Evolutionary conservation across 1,139 yeast species (phyloP), one percentile per base, ranked within the genome.

Genomic region (Kodamaea plutei): DNA sequence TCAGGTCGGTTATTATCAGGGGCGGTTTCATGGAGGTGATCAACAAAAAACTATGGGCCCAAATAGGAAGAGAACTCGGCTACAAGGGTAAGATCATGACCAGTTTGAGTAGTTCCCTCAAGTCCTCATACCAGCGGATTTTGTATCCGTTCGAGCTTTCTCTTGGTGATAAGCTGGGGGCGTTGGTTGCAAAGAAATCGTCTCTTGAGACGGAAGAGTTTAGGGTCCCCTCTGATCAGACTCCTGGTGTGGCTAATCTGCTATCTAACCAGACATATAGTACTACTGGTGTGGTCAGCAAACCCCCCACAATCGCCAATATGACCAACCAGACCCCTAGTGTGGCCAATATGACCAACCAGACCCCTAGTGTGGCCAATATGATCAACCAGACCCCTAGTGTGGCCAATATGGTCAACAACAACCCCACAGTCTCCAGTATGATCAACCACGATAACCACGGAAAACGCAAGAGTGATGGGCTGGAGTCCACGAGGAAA

Each of bases 31-130:
- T 64, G 14, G 60, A 57, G 16, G 83, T 79, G n/a, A 69, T 77
- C 29, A 55, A 62, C 30, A 68, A 66, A 35, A 75, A 76, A 39
- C 52, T 72, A 24, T 79, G 85, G 84, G 78, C 79, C 1, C 77
- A 71, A 45, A 68, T 79, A 13, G 91, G 91, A 9, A 63, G 88
- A 31, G 94, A 83, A 43, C 59, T 84, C 32, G 94, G 94, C 0
- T 82, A 79, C 49, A 70, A 76, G 20, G 87, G 84, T 3, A 69
- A 76, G 41, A 73, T 76, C 27, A 76, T 79, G 74, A 79, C 85
- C 15, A 79, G 88, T 14, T 57, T 82, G 32, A 78, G 88, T 12
- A 76, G 87, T 6, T 73, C 87, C 0, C 58, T 84, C 36, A 77
- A 82, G 47, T 58, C 75, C 1, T 74, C 84, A 0, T 78, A 76